phyloP scores from a whole-genome alignment of 2,329 filamentous ascomycete species.

The Cladophialophora immunda region DNA sequence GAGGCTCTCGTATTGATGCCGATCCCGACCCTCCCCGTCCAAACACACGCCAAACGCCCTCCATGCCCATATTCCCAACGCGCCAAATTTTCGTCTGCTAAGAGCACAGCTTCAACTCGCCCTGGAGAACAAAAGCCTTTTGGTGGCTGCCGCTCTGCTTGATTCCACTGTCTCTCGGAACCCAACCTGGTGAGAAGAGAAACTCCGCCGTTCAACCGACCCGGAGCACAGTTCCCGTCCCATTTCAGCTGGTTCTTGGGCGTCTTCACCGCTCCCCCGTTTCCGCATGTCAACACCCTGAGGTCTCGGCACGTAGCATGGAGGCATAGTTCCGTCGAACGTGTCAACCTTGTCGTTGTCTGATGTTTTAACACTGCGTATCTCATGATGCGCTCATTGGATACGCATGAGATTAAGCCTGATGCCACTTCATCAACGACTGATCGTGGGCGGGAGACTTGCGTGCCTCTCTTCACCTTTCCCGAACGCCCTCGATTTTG shows the following conservation, averaged over 20 bases:
- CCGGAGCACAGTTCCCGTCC: not conserved
- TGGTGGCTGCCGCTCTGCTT: not conserved
- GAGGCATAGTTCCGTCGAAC: conserved; percentile 13
- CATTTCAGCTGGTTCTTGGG: not conserved
- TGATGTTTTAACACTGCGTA: conserved; percentile 17
- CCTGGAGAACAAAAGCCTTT: not conserved
- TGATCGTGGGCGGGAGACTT: conserved; percentile 19
- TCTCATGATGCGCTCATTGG: conserved; percentile 23
- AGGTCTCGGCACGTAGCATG: conserved; percentile 24
- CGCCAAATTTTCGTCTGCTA: not conserved
- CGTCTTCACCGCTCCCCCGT: conserved; percentile 24
- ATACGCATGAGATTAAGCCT: conserved; percentile 4
- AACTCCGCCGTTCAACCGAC: not conserved
- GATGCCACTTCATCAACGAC: conserved; percentile 14
- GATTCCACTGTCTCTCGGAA: not conserved
- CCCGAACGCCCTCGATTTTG: not conserved
- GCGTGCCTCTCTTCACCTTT: conserved; percentile 5
- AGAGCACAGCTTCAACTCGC: not conserved
- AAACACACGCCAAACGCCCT: not conserved
- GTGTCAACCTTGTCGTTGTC: conserved; percentile 9
- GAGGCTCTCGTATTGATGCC: not conserved
- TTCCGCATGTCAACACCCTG: conserved; percentile 1
- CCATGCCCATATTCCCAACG: not conserved
- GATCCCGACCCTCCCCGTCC: not conserved
- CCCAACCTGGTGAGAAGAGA: not conserved